Base-by-base conservation (phyloP, 352 stramenopile species). In the Phytophthora litchii region DNA sequence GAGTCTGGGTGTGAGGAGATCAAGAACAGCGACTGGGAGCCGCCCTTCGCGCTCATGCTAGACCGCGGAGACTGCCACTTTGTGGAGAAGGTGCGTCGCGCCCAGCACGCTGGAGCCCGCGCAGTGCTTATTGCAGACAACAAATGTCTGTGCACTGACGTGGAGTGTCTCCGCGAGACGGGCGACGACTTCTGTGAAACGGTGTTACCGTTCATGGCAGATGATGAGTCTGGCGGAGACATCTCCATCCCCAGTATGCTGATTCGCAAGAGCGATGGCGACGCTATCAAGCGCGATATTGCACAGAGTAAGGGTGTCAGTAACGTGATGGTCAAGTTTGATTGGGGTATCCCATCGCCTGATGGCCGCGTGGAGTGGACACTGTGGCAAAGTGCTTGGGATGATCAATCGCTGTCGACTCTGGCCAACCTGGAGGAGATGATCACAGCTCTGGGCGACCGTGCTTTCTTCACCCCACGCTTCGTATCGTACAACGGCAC, bases 171-270 rank as follows among this genome's bases (percentile, higher is more conserved):
- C 40, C 57, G 62, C 32, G 75, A 74, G 49, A 93, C 86, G 51
- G 82, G 82, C 44, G 82, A 94, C 54, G 71, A 92, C 48, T 82
- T 83, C 47, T 98, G 92, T 66, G 90, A 98, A 78, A 90, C 77
- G 1, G 81, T 90, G 47, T 74, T 98, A 73, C 84, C 83, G 4
- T 89, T 88, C 60, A 95, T 93, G 83, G 81, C 95, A 14, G 97
- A 99, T 61, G 97, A 99, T 62, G 97, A 98, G 48, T 97, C 83
- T 42, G 96, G 95, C n/a, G 78, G 79, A 6, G 97, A 99, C 70
- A 98, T 99, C 75, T 92, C 92, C 27, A 98, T 99, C 63, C 96
- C 96, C 8, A 96, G 89, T 34, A 98, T 99, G 86, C 67, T 99
- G 23, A 95, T 97, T 48, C 96, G 91, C 59, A 98, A 98, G 78